Conservation (phyloP, 2,329 filamentous ascomycete genomes). For the Ambrosiella beaveri region DNA sequence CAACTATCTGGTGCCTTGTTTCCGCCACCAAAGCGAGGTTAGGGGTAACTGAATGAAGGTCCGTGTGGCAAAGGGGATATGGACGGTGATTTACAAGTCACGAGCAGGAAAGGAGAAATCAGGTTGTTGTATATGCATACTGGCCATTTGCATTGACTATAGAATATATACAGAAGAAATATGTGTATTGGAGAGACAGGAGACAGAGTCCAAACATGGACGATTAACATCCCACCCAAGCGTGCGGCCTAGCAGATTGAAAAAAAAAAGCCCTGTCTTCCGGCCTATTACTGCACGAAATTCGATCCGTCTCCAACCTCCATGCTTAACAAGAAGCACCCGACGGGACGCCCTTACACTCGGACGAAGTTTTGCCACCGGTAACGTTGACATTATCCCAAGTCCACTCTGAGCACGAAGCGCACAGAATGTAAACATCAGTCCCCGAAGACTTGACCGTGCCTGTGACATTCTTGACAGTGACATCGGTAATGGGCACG, state of each 20-base stretch:
- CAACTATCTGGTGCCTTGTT: too few relatives aligned
- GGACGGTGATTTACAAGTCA: too few relatives aligned
- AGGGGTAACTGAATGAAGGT: too few relatives aligned
- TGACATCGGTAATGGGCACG: conserved; percentile 36
- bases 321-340: conserved; percentile 9
- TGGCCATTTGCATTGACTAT: neutral
- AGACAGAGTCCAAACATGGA: neutral
- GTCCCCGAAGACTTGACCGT: conserved; percentile 23
- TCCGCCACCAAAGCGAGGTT: too few relatives aligned
- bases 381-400: conserved; percentile 32
- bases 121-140: neutral
- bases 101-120: neutral
- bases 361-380: conserved; percentile 28
- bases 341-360: conserved; percentile 18
- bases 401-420: conserved; percentile 32
- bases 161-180: neutral
- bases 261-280: neutral
- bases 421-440: conserved; percentile 37
- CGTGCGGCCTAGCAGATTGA: neutral
- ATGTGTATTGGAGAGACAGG: neutral
- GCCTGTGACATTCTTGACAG: conserved; percentile 27
- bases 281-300: too few relatives aligned
- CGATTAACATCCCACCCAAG: neutral
- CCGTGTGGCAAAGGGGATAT: too few relatives aligned
- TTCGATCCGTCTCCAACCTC: neutral